These are phyloP conservation scores for Candida mattraensis DNA, from an alignment of 805 yeast species.

Conservation along the genomic window DNA sequence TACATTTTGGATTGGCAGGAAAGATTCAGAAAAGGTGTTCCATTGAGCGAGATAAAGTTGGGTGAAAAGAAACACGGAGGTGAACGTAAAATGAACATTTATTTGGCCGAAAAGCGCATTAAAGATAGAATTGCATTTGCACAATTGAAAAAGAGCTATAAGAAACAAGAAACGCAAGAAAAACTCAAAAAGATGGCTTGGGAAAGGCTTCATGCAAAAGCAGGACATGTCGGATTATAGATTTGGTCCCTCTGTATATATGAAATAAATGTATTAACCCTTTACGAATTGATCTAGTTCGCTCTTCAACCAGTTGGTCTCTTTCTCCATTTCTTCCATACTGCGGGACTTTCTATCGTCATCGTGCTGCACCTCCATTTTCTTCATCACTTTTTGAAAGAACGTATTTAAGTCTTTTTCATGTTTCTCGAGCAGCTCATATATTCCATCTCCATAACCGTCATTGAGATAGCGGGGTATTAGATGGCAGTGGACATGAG, in stretches of 20 bases:
- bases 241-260: conserved; percentile 5
- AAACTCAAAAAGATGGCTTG: conserved; percentile 18
- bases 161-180: conserved; percentile 20
- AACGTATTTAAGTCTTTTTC: conserved; percentile 50
- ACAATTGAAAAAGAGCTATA: conserved; percentile 30
- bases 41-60: conserved; percentile 51
- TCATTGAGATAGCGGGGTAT: conserved; percentile 77
- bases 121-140: conserved; percentile 46
- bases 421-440: conserved; percentile 56
- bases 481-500: conserved; percentile 91
- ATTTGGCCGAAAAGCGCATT: conserved; percentile 58
- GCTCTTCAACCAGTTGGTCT: background rate
- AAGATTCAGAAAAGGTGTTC: conserved; percentile 55
- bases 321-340: background rate
- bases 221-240: background rate
- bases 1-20: conserved; percentile 75
- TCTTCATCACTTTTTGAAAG: conserved; percentile 26
- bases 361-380: conserved; percentile 33
- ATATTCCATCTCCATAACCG: conserved; percentile 67
- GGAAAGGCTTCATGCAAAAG: conserved; percentile 26
- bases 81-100: conserved; percentile 74
- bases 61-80: conserved; percentile 84
- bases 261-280: conserved; percentile 1
- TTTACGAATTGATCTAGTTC: background rate
- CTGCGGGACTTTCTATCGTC: conserved; percentile 8